Evolutionary conservation across 129 eudicot species (phyloP).

Genomic region (Flaveria brownii): DNA sequence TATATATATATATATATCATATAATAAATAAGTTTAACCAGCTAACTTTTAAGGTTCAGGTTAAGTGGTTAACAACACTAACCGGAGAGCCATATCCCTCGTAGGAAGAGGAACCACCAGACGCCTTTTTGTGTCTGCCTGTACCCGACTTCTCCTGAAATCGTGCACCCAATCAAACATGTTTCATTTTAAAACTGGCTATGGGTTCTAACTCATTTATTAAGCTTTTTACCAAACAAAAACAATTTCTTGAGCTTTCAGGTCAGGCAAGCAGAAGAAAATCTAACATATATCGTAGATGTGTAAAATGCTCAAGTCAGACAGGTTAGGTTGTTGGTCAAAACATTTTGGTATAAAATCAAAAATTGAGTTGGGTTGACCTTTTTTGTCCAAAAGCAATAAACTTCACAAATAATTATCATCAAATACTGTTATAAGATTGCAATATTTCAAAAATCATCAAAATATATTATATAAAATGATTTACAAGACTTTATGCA

Average conservation of each 20-base stretch:
- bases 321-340: not conserved
- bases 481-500: too few relatives aligned
- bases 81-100: slow-evolving; percentile 78
- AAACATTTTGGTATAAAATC: not conserved
- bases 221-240: not conserved
- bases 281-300: not conserved
- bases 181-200: not conserved
- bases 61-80: slow-evolving; percentile 26
- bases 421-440: not conserved
- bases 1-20: not conserved
- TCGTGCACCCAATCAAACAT: not conserved
- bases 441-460: not conserved
- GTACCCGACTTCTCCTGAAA: slow-evolving; percentile 60
- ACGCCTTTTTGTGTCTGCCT: slow-evolving; percentile 48
- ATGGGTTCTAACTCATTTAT: slow-evolving; percentile 4
- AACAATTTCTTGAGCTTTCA: not conserved
- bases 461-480: too few relatives aligned
- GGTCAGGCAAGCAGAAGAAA: slow-evolving; percentile 1
- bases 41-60: not conserved
- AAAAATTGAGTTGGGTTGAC: not conserved
- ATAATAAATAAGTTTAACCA: slow-evolving; percentile 5
- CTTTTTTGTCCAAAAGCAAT: not conserved
- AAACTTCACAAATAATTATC: not conserved
- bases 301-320: not conserved
- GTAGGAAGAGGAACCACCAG: slow-evolving; percentile 51